phyloP scores from a whole-genome alignment of 441 rosid species.

The Flueggea neowawraea region DNA sequence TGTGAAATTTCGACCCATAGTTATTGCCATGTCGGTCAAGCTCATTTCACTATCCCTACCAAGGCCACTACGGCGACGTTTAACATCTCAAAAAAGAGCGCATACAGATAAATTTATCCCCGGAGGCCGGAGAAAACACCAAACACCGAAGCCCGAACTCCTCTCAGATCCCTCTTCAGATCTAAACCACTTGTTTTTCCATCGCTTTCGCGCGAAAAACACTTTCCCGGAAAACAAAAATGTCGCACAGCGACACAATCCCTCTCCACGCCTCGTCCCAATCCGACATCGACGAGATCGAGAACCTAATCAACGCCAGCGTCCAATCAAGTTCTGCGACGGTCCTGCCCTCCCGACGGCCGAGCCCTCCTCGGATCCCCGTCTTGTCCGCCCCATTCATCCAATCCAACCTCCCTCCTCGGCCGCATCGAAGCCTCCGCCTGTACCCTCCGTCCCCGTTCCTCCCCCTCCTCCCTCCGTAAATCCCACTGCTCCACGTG shows the following conservation, averaged over 20 bases:
- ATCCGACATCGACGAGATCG: conserved; percentile 97
- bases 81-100: too few species aligned
- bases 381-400: conserved; percentile 70
- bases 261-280: conserved; percentile 84
- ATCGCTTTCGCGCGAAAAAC: too few species aligned
- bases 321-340: conserved; percentile 58
- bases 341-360: conserved; percentile 76
- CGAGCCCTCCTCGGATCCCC: conserved; percentile 70
- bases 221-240: conserved; percentile 11
- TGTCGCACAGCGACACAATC: conserved; percentile 72
- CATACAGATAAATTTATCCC: too few species aligned
- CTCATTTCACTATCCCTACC: too few species aligned
- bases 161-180: too few species aligned
- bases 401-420: conserved; percentile 44
- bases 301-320: conserved; percentile 69
- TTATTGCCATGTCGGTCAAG: too few species aligned
- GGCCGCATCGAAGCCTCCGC: conserved; percentile 21
- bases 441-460: conserved; percentile 39
- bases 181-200: too few species aligned
- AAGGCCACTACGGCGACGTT: too few species aligned
- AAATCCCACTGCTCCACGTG: conserved; percentile 1
- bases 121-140: too few species aligned
- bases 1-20: too few species aligned
- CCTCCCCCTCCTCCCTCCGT: conserved; percentile 27
- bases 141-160: too few species aligned